phyloP scores from a whole-genome alignment of 2,329 filamentous ascomycete species.

The Hymenotorrendiella dingleyae region DNA sequence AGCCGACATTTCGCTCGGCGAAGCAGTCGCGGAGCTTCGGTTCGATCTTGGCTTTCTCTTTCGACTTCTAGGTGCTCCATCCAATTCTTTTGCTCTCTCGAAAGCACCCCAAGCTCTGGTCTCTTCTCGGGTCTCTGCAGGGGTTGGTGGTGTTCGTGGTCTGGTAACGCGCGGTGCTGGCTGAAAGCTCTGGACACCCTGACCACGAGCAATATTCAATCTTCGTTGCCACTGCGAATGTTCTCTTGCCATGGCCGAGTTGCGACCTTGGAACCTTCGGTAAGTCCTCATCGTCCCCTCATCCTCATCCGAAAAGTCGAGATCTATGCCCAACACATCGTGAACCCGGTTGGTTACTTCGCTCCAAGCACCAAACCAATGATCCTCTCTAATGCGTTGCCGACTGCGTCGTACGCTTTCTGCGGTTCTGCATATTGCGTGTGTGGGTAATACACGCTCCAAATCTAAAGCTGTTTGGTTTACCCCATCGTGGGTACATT shows the following conservation, averaged over 20 bases:
- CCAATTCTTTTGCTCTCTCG: conserved; percentile 71
- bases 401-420: conserved; percentile 51
- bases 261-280: conserved; percentile 47
- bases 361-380: conserved; percentile 86
- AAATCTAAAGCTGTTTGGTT: conserved; percentile 33
- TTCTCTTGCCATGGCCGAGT: conserved; percentile 48
- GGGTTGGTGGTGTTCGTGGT: conserved; percentile 41
- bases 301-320: conserved; percentile 79
- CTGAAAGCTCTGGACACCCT: conserved; percentile 71
- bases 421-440: conserved; percentile 42
- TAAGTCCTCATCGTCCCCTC: conserved; percentile 39
- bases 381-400: conserved; percentile 62
- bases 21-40: conserved; percentile 64
- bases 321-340: conserved; percentile 67
- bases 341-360: conserved; percentile 55
- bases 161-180: conserved; percentile 52
- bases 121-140: conserved; percentile 71
- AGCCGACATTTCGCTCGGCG: conserved; percentile 53
- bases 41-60: conserved; percentile 71
- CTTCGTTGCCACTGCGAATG: conserved; percentile 75
- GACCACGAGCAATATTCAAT: conserved; percentile 71
- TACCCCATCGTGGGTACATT: conserved; percentile 53
- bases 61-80: conserved; percentile 48
- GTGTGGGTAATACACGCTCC: conserved; percentile 28
- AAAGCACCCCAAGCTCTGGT: conserved; percentile 84